Evolutionary conservation across 2,329 filamentous ascomycete genomes (phyloP).

Genomic region (Fusarium sp.): DNA sequence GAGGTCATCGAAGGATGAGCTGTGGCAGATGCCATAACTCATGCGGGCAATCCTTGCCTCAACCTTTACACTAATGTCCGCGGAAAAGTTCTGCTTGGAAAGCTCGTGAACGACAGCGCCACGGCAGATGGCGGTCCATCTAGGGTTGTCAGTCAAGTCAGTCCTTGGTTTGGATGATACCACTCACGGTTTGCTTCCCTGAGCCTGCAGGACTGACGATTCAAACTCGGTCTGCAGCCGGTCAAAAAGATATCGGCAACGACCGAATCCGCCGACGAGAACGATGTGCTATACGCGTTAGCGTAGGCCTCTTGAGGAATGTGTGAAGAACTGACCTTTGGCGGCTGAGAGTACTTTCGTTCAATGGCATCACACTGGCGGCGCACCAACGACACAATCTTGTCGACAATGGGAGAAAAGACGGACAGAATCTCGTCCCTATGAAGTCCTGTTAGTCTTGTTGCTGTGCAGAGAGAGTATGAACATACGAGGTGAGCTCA

Average conservation of each 20-base stretch:
- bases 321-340: slow-evolving; percentile 42
- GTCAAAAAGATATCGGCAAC: slow-evolving; percentile 44
- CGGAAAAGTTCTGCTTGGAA: neutral
- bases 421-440: slow-evolving; percentile 39
- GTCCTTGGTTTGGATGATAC: fast-evolving
- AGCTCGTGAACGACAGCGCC: slow-evolving; percentile 48
- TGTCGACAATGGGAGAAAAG: slow-evolving; percentile 36
- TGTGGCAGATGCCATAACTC: slow-evolving; percentile 40
- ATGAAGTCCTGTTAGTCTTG: neutral
- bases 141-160: slow-evolving; percentile 13
- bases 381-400: slow-evolving; percentile 39
- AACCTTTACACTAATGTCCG: slow-evolving; percentile 13
- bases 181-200: slow-evolving; percentile 50
- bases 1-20: fast-evolving
- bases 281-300: slow-evolving; percentile 48
- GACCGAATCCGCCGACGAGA: slow-evolving; percentile 54
- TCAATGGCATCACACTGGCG: slow-evolving; percentile 40
- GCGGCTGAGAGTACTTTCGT: slow-evolving; percentile 12
- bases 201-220: slow-evolving; percentile 46
- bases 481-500: slow-evolving; percentile 13
- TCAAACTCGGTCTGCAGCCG: slow-evolving; percentile 11
- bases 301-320: neutral
- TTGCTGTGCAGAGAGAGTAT: neutral
- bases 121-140: slow-evolving; percentile 51
- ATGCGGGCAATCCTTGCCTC: slow-evolving; percentile 41